Evolutionary conservation across 2,329 filamentous ascomycete species (phyloP).

Genomic region (Botryotinia globosa): DNA sequence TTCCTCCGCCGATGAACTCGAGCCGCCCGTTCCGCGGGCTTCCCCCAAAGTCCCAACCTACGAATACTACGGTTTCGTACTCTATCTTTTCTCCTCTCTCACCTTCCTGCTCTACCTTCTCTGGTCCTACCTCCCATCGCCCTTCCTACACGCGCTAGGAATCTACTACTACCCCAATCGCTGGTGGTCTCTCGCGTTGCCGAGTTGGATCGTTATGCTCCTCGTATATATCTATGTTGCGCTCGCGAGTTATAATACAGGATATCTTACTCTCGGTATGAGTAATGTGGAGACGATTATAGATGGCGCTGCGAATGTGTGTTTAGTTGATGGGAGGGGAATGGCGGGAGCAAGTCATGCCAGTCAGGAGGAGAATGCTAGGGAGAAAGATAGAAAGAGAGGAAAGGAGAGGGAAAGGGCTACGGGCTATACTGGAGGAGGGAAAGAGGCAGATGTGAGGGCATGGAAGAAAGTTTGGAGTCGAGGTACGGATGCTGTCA

Average conservation of each 20-base stretch:
- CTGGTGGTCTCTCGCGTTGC: slow-evolving; percentile 95
- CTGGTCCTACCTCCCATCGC: slow-evolving; percentile 84
- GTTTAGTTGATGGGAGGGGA: slow-evolving; percentile 73
- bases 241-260: slow-evolving; percentile 84
- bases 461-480: slow-evolving; percentile 87
- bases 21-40: slow-evolving; percentile 69
- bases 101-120: slow-evolving; percentile 70
- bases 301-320: slow-evolving; percentile 83
- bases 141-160: slow-evolving; percentile 86
- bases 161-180: slow-evolving; percentile 97
- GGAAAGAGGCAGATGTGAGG: slow-evolving; percentile 29
- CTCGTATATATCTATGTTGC: slow-evolving; percentile 93
- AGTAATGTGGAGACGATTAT: slow-evolving; percentile 83
- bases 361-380: slow-evolving; percentile 22
- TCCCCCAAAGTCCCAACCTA: slow-evolving; percentile 96
- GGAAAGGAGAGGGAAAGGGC: slow-evolving; percentile 22
- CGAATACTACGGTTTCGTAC: slow-evolving; percentile 97
- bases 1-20: slow-evolving; percentile 81
- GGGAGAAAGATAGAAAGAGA: slow-evolving; percentile 39
- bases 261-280: slow-evolving; percentile 80
- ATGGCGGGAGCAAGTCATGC: slow-evolving; percentile 41
- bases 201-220: slow-evolving; percentile 83
- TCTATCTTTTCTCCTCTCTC: slow-evolving; percentile 85
- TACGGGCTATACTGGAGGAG: slow-evolving; percentile 36
- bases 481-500: slow-evolving; percentile 90